Conservation (phyloP, 2,329 filamentous ascomycete species). For the Paramyrothecium roridum region DNA sequence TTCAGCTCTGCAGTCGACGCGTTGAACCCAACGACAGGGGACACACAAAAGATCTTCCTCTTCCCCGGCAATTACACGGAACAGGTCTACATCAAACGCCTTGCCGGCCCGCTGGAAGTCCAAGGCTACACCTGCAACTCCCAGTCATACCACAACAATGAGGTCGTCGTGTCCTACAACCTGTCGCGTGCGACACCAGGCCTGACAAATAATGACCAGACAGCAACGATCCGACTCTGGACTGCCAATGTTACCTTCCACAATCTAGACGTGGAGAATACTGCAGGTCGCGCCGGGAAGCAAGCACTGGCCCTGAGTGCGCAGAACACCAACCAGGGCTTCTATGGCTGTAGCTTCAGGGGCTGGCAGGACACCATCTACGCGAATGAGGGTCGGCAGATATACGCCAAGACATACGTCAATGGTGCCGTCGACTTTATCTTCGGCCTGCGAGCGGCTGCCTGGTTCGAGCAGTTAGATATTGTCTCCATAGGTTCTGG, state of each 20-base stretch:
- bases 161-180: not conserved
- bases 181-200: not conserved
- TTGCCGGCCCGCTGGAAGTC: not conserved
- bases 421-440: conserved; percentile 1
- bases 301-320: not conserved
- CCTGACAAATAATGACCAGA: not conserved
- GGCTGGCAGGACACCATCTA: not conserved
- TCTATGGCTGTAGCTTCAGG: not conserved
- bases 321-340: not conserved
- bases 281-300: not conserved
- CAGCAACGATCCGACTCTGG: not conserved
- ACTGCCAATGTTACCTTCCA: not conserved
- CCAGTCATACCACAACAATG: not conserved
- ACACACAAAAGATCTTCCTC: not conserved
- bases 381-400: not conserved
- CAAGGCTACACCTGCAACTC: not conserved
- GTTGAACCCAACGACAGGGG: not conserved
- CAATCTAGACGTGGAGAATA: not conserved
- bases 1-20: not conserved
- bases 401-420: not conserved
- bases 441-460: not conserved
- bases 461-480: not conserved
- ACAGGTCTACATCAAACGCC: not conserved
- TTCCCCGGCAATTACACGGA: not conserved
- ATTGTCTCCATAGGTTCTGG: not conserved